Percentiles rank a stretch among this genome's conserved stretches.
phyloP scores from a whole-genome alignment of 306 rosid species.

The Senna siamea region DNA sequence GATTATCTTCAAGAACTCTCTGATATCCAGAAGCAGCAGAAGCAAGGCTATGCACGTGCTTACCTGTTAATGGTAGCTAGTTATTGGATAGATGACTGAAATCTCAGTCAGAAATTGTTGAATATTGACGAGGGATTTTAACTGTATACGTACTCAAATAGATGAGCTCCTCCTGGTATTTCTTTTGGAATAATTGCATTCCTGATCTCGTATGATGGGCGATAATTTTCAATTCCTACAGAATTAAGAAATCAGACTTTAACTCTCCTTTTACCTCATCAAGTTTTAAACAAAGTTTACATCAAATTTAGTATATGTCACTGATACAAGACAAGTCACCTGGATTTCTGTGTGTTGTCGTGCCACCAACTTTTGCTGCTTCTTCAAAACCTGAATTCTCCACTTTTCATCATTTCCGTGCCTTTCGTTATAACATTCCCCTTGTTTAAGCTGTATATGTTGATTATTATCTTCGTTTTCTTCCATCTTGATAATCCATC shows the following conservation, averaged over 20 bases:
- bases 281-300: not conserved
- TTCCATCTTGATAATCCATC: conserved; percentile 57
- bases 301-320: conserved; percentile 13
- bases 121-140: not conserved
- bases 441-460: conserved; percentile 35
- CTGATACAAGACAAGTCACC: conserved; percentile 50
- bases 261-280: not conserved
- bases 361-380: conserved; percentile 56
- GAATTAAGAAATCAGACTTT: conserved; percentile 36
- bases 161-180: conserved; percentile 69
- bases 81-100: conserved; percentile 25
- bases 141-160: conserved; percentile 52
- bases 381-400: conserved; percentile 24
- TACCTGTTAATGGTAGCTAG: conserved; percentile 54
- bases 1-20: conserved; percentile 93
- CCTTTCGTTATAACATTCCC: conserved; percentile 32
- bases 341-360: conserved; percentile 61
- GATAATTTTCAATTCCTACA: conserved; percentile 68
- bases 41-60: conserved; percentile 68
- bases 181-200: conserved; percentile 60
- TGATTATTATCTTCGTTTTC: conserved; percentile 38
- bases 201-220: conserved; percentile 73
- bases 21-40: conserved; percentile 91
- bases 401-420: conserved; percentile 34
- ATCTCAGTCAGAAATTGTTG: conserved; percentile 15